A percentile compares a stretch with the other conserved stretches of the same genome.
These are phyloP conservation scores for Trifolium pratense DNA, from an alignment of 306 rosid species.

Conservation along the genomic window DNA sequence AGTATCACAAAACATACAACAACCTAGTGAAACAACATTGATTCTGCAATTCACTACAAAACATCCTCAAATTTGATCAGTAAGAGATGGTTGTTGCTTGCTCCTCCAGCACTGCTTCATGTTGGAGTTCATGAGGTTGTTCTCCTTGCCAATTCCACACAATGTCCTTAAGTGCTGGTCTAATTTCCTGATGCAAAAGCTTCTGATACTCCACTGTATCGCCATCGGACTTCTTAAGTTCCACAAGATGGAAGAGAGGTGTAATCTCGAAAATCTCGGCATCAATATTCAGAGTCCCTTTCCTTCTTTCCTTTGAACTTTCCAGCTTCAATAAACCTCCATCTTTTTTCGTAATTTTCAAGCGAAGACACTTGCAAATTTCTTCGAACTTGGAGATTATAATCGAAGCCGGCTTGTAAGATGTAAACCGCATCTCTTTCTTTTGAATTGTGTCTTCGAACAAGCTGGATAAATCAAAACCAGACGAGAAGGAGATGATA, in stretches of 20 bases:
- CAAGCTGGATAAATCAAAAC: constrained; percentile 88
- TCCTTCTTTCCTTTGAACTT: constrained; percentile 76
- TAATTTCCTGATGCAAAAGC: constrained; percentile 68
- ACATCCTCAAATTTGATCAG: constrained; percentile 37
- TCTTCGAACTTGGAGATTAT: constrained; percentile 87
- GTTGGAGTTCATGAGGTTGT: constrained; percentile 54
- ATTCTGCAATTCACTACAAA: constrained; percentile 9
- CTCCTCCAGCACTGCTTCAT: constrained; percentile 41
- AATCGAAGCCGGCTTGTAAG: constrained; percentile 63
- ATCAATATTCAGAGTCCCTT: constrained; percentile 73
- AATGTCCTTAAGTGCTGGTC: constrained; percentile 88
- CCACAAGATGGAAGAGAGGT: constrained; percentile 75
- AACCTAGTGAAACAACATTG: constrained; percentile 12
- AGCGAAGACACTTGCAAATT: constrained; percentile 56
- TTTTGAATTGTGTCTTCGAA: constrained; percentile 63
- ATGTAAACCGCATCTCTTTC: constrained; percentile 74
- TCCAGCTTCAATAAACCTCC: constrained; percentile 79
- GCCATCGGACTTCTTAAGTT: constrained; percentile 71
- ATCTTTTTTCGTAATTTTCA: constrained; percentile 77
- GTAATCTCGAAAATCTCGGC: constrained; percentile 86
- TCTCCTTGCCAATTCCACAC: constrained; percentile 96
- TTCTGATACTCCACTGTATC: constrained; percentile 83
- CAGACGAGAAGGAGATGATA: constrained; percentile 90
- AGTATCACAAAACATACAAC: constrained; percentile 24
- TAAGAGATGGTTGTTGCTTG: constrained; percentile 48